A percentile compares a stretch with the other conserved stretches of the same genome.
Evolutionary conservation across 164 flowering plant genomes (phyloP).

Genomic region (Umbellularia californica): DNA sequence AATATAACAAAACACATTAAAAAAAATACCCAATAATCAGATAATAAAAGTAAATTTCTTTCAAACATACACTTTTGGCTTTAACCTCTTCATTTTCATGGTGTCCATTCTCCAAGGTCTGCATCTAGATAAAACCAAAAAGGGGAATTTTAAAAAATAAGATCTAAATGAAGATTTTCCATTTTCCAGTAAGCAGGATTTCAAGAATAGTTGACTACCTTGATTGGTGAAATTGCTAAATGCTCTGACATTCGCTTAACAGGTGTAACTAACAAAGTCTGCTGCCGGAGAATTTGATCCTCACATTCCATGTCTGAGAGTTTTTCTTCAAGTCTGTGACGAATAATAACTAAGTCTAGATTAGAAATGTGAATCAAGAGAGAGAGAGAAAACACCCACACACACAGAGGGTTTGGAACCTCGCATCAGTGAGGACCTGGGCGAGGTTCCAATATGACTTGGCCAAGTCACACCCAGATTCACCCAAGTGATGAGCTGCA

Average conservation of each 20-base stretch:
- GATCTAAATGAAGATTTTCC: neutral
- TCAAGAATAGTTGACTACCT: conserved; percentile 25
- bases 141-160: neutral
- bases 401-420: neutral
- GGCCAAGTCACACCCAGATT: too few relatives aligned
- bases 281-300: conserved; percentile 74
- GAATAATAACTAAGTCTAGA: neutral
- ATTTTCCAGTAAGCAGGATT: neutral
- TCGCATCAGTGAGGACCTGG: too few relatives aligned
- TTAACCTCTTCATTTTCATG: conserved; percentile 42
- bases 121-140: conserved; percentile 18
- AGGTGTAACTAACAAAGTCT: conserved; percentile 49
- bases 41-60: neutral
- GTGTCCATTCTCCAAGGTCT: conserved; percentile 78
- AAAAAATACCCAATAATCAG: neutral
- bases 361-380: neutral
- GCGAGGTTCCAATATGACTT: too few relatives aligned
- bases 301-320: conserved; percentile 76
- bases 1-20: neutral
- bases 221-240: conserved; percentile 30
- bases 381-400: neutral
- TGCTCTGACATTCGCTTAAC: conserved; percentile 43
- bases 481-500: too few relatives aligned
- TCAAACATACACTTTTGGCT: conserved; percentile 33
- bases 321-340: conserved; percentile 75